A percentile compares a stretch with the other conserved stretches of the same genome.
Evolutionary conservation across 306 rosid genomes (phyloP).

Genomic region (Hippophae rhamnoides): DNA sequence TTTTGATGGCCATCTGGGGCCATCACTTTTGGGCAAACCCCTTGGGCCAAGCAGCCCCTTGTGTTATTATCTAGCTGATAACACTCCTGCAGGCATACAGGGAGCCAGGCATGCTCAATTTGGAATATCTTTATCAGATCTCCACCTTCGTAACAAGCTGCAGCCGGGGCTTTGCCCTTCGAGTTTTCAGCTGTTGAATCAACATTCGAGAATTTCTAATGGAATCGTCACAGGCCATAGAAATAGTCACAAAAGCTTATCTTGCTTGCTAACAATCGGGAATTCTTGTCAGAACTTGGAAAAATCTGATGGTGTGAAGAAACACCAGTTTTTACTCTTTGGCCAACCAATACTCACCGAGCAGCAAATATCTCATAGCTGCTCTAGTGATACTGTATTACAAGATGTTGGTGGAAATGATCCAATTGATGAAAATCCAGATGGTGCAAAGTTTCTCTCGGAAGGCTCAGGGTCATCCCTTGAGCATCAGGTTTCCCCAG

Average conservation of each 20-base stretch:
- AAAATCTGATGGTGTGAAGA: constrained; percentile 55
- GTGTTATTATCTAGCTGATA: constrained; percentile 59
- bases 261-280: constrained; percentile 64
- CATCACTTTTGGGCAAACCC: constrained; percentile 67
- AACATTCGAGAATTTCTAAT: constrained; percentile 39
- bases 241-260: constrained; percentile 41
- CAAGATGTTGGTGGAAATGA: constrained; percentile 23
- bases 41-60: constrained; percentile 68
- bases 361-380: constrained; percentile 60
- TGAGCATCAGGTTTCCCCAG: constrained; percentile 31
- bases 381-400: constrained; percentile 33
- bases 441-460: constrained; percentile 34
- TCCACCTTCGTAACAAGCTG: constrained; percentile 58
- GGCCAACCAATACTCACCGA: constrained; percentile 94
- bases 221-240: constrained; percentile 29
- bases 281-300: constrained; percentile 53
- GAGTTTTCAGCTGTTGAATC: constrained; percentile 31
- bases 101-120: constrained; percentile 99
- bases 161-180: constrained; percentile 66
- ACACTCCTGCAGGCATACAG: constrained; percentile 99
- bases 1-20: constrained; percentile 47
- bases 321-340: constrained; percentile 76
- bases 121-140: constrained; percentile 75
- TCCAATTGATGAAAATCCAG: constrained; percentile 21
- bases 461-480: constrained; percentile 34